Evolutionary conservation across 2,329 filamentous ascomycete species (phyloP).

Genomic region (Trichoderma sp.): DNA sequence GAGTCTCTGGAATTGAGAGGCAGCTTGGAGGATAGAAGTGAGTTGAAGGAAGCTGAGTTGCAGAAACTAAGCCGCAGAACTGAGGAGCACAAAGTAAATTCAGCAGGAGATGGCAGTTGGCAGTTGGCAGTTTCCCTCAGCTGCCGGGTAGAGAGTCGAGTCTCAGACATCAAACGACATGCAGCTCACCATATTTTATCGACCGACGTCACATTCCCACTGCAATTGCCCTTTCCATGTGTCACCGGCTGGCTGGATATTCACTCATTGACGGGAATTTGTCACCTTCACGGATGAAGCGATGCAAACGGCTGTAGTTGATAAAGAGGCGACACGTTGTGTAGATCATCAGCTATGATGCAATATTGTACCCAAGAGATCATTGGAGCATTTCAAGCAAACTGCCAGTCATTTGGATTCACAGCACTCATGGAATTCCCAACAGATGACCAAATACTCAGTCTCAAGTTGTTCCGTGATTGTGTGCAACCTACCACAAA

Average conservation of each 20-base stretch:
- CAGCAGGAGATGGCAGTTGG: not conserved
- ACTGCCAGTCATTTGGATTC: not conserved
- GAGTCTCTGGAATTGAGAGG: not conserved
- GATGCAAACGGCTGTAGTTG: too few species aligned
- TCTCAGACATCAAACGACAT: not conserved
- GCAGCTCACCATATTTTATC: not conserved
- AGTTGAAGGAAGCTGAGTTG: not conserved
- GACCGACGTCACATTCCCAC: not conserved
- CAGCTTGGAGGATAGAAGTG: not conserved
- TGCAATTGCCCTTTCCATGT: not conserved
- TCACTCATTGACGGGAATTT: too few species aligned
- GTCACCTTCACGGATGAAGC: too few species aligned
- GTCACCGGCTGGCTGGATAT: not conserved
- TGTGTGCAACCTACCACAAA: too few species aligned
- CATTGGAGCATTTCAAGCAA: not conserved
- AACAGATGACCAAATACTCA: too few species aligned
- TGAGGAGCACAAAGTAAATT: too few species aligned
- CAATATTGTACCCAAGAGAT: too few species aligned
- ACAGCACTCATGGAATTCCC: too few species aligned
- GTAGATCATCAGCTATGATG: too few species aligned
- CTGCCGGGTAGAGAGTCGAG: not conserved
- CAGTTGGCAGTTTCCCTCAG: too few species aligned
- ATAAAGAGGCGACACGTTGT: too few species aligned
- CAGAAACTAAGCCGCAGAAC: not conserved
- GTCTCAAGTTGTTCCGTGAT: too few species aligned